Percentiles rank a stretch among this genome's conserved stretches.
Conservation (phyloP, 2,329 filamentous ascomycete genomes). For the Fusarium sp. region DNA sequence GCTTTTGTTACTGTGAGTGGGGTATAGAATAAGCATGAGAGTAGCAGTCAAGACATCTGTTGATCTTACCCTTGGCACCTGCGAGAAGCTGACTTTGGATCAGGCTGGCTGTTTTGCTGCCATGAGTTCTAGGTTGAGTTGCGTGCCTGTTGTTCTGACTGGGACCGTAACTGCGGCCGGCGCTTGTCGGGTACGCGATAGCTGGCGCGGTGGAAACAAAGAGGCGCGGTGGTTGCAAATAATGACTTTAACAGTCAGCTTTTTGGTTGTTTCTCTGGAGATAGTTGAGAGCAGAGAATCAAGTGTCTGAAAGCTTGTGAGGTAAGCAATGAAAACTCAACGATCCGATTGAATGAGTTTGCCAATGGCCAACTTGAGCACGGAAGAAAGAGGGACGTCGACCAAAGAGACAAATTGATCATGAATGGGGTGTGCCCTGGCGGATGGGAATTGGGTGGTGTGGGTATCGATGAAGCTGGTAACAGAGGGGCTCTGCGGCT, state of each 20-base stretch:
- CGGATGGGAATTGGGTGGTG: constrained; percentile 34
- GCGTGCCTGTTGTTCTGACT: constrained; percentile 31
- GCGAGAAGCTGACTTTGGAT: constrained; percentile 36
- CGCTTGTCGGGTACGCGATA: constrained; percentile 49
- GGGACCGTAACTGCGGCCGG: constrained; percentile 47
- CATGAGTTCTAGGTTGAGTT: constrained; percentile 15
- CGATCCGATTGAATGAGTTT: constrained; percentile 2
- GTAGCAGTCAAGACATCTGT: constrained; percentile 35
- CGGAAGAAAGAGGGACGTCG: constrained; percentile 16
- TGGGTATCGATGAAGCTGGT: constrained; percentile 34
- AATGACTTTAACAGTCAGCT: not conserved
- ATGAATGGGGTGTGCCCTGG: constrained; percentile 35
- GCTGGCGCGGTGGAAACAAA: constrained; percentile 45
- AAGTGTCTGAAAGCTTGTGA: not conserved
- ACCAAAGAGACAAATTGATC: constrained; percentile 27
- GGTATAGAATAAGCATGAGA: constrained; percentile 28
- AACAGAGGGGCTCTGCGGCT: constrained; percentile 45
- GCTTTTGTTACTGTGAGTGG: constrained; percentile 31
- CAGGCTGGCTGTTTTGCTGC: constrained; percentile 20
- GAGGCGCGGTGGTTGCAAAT: constrained; percentile 36
- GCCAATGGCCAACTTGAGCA: constrained; percentile 9
- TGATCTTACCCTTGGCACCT: constrained; percentile 39
- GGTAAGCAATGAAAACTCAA: constrained; percentile 5
- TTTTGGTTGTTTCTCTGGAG: not conserved
- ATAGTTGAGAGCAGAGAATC: not conserved